These are phyloP conservation scores for Coemansia biformis DNA, from an alignment of 192 early-diverging fungal genomes.

Conservation along the genomic window DNA sequence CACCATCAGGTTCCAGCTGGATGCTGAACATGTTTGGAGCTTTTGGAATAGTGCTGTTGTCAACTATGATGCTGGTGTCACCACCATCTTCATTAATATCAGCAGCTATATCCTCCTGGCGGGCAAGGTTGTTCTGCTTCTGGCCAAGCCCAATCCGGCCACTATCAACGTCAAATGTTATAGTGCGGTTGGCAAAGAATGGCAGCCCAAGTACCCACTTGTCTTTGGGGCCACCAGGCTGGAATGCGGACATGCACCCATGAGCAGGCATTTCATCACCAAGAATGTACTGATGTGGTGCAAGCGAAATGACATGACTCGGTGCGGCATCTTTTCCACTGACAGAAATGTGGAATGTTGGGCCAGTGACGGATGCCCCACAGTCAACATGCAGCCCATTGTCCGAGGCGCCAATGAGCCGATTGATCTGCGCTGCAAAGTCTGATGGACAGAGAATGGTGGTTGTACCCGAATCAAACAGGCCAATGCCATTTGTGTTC, in stretches of 20 bases:
- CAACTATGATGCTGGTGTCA: no score
- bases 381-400: conserved; percentile 41
- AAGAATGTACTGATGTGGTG: conserved; percentile 37
- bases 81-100: no score
- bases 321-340: not conserved
- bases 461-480: conserved; percentile 45
- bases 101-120: no score
- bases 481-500: conserved; percentile 10
- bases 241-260: conserved; percentile 50
- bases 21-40: no score
- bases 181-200: conserved; percentile 36
- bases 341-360: conserved; percentile 28
- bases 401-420: conserved; percentile 37
- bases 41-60: no score
- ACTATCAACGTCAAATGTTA: conserved; percentile 40
- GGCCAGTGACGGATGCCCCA: conserved; percentile 24
- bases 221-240: conserved; percentile 33
- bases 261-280: conserved; percentile 30
- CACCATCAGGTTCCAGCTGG: no score
- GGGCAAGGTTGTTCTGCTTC: no score
- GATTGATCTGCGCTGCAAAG: conserved; percentile 37
- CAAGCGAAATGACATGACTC: conserved; percentile 10
- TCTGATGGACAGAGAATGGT: conserved; percentile 33
- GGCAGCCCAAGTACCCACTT: conserved; percentile 47
- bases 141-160: conserved; percentile 32